Conservation (phyloP, 306 rosid genomes). For the Erythrophleum fordii region DNA sequence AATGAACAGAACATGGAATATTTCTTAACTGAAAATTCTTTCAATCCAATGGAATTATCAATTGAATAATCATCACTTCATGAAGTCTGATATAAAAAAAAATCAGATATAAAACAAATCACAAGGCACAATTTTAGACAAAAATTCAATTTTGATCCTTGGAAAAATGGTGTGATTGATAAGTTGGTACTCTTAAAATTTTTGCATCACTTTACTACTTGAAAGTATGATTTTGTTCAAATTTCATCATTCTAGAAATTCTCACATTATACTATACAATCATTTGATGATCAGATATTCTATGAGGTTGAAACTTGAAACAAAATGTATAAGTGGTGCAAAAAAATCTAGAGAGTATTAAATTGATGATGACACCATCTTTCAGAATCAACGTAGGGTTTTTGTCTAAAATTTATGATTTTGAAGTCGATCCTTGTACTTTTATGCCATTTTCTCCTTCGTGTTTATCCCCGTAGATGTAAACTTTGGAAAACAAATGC, state of each 20-base stretch:
- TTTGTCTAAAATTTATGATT: background rate
- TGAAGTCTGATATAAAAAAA: too few relatives aligned
- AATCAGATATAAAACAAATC: too few relatives aligned
- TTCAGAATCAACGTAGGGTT: background rate
- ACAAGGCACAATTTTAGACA: background rate
- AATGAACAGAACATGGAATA: background rate
- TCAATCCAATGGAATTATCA: background rate
- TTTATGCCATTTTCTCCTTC: background rate
- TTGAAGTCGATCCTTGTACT: conserved; percentile 10
- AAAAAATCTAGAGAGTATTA: too few relatives aligned
- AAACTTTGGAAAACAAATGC: conserved; percentile 7
- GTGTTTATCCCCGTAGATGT: conserved; percentile 1
- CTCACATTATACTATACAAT: background rate
- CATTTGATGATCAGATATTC: background rate
- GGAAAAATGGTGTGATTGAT: background rate
- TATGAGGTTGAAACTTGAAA: background rate
- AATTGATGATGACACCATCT: background rate
- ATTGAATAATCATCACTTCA: background rate
- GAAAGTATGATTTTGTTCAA: background rate
- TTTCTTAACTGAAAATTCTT: background rate
- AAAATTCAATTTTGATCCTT: background rate
- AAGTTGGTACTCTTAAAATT: too few relatives aligned
- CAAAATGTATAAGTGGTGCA: too few relatives aligned
- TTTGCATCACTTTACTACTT: background rate
- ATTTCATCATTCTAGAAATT: background rate